A percentile compares a stretch with the other conserved stretches of the same genome.
Evolutionary conservation across 1,284 basidiomycete genomes (phyloP).

Genomic region (Malassezia vespertilionis): DNA sequence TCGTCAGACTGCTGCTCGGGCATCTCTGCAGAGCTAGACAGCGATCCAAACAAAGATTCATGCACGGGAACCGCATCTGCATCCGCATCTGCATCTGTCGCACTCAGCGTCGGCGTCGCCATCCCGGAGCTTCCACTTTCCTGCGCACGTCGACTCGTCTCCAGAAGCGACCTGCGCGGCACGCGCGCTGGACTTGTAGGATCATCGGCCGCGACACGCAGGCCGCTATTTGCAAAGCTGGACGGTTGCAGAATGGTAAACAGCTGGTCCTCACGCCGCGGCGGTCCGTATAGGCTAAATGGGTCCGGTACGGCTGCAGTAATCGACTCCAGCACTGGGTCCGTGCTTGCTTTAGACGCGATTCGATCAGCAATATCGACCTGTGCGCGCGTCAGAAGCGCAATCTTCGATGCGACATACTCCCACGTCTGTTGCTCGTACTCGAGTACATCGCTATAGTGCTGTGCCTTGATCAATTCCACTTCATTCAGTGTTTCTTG

Average conservation of each 20-base stretch:
- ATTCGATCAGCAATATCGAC: conserved; percentile 56
- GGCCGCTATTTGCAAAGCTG: background rate
- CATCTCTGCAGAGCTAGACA: too few species aligned
- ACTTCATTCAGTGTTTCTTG: conserved; percentile 80
- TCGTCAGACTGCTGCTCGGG: too few species aligned
- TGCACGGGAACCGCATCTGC: too few species aligned
- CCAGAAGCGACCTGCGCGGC: too few species aligned
- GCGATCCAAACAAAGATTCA: too few species aligned
- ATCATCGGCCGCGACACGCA: background rate
- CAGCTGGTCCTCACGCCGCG: conserved; percentile 76
- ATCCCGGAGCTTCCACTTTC: too few species aligned
- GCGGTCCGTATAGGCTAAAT: conserved; percentile 79
- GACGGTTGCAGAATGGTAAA: conserved; percentile 59
- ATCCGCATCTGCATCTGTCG: too few species aligned
- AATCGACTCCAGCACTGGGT: conserved; percentile 81
- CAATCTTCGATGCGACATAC: conserved; percentile 57
- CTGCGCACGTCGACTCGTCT: too few species aligned
- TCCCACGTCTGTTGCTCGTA: conserved; percentile 91
- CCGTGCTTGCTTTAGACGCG: conserved; percentile 70
- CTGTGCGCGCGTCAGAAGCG: conserved; percentile 33
- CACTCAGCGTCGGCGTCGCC: too few species aligned
- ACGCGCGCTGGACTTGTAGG: too few species aligned
- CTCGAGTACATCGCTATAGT: conserved; percentile 75
- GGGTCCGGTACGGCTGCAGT: conserved; percentile 79
- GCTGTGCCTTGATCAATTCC: conserved; percentile 65